A percentile compares a stretch with the other conserved stretches of the same genome.
Conservation (phyloP, 1,284 basidiomycete genomes). For the Ganoderma multipileum region DNA sequence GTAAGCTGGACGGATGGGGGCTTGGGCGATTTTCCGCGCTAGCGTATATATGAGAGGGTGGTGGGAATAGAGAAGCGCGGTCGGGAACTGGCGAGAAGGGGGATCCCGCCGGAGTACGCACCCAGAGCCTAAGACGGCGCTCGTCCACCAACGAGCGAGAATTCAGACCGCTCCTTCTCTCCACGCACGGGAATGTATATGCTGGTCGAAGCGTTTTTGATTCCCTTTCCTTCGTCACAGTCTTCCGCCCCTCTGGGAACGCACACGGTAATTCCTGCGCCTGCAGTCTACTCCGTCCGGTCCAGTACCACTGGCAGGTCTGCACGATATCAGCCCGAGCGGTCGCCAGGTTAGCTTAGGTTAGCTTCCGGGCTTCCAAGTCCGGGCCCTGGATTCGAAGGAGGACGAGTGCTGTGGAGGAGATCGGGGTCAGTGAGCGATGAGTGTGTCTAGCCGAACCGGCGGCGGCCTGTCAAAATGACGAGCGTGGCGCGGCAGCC, state of each 20-base stretch:
- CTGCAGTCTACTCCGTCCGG: neutral
- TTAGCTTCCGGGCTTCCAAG: constrained; percentile 6
- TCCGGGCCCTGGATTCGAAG: neutral
- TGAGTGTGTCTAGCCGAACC: constrained; percentile 3
- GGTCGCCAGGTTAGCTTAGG: constrained; percentile 8
- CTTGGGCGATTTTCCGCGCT: constrained; percentile 19
- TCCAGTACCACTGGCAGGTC: neutral
- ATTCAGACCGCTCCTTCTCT: neutral
- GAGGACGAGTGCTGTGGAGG: neutral
- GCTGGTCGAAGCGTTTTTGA: constrained; percentile 4
- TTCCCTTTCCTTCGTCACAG: constrained; percentile 6
- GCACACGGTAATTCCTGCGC: constrained; percentile 1
- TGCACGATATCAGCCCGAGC: neutral
- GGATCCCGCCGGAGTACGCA: constrained; percentile 24
- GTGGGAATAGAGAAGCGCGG: constrained; percentile 29
- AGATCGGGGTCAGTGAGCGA: neutral
- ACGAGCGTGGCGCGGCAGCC: constrained; percentile 1
- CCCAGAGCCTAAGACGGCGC: constrained; percentile 16
- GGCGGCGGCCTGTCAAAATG: neutral
- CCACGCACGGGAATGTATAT: constrained; percentile 5
- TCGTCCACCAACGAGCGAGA: constrained; percentile 1
- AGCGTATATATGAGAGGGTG: constrained; percentile 28
- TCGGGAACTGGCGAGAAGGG: constrained; percentile 27
- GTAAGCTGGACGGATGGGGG: constrained; percentile 18
- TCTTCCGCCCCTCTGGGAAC: constrained; percentile 13